Evolutionary conservation across 2,329 filamentous ascomycete genomes (phyloP).

Genomic region (Exophiala sideris): DNA sequence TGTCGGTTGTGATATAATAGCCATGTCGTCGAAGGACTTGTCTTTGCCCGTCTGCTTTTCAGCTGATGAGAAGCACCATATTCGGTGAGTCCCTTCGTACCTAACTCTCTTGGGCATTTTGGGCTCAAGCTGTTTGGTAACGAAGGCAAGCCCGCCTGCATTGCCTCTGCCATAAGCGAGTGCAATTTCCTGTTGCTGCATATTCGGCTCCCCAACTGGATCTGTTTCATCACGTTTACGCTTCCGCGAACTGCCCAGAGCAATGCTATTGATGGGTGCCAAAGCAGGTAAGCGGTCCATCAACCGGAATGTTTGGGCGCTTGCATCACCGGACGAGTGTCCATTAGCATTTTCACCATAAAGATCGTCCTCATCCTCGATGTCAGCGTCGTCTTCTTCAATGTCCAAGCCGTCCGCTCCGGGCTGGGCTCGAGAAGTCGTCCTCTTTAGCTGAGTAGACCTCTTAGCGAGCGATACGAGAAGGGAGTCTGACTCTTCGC

Average conservation of each 20-base stretch:
- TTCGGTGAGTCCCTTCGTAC: constrained; percentile 67
- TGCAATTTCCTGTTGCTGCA: constrained; percentile 48
- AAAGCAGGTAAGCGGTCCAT: constrained; percentile 22
- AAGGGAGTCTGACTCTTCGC: constrained; percentile 75
- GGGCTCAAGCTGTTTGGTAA: constrained; percentile 76
- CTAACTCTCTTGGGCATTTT: constrained; percentile 66
- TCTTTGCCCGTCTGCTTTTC: constrained; percentile 50
- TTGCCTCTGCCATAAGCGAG: constrained; percentile 53
- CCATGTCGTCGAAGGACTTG: constrained; percentile 69
- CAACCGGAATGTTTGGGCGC: constrained; percentile 16
- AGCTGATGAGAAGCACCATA: constrained; percentile 77
- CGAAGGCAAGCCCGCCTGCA: constrained; percentile 67
- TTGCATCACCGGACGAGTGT: constrained; percentile 9
- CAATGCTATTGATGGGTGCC: constrained; percentile 25
- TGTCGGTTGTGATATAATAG: constrained; percentile 72
- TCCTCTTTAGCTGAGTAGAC: constrained; percentile 39
- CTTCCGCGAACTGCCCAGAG: constrained; percentile 20
- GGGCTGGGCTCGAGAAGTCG: constrained; percentile 18
- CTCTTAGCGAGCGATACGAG: constrained; percentile 76
- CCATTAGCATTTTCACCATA: constrained; percentile 36
- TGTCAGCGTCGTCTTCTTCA: constrained; percentile 55
- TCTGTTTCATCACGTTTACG: constrained; percentile 32
- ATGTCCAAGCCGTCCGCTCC: constrained; percentile 47
- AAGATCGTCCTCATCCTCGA: constrained; percentile 53
- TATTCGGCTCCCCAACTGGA: constrained; percentile 49